Conservation (phyloP, 495 filamentous ascomycete species). For the Trichocladium antarcticum region DNA sequence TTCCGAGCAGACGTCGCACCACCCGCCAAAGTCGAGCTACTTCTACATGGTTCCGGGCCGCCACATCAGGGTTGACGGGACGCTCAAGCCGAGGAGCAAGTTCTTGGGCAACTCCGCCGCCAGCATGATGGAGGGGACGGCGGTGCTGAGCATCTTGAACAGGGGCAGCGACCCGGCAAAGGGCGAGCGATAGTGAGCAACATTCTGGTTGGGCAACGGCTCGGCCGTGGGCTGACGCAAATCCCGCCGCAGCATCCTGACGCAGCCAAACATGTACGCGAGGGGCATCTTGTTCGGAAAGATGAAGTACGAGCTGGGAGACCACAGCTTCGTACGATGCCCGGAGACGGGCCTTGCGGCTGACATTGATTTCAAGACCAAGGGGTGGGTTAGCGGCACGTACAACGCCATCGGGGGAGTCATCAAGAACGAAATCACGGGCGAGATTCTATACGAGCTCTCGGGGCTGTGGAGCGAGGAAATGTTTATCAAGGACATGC, state of each 20-base stretch:
- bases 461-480: constrained; percentile 90
- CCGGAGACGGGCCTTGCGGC: constrained; percentile 76
- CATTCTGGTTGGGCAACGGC: background rate
- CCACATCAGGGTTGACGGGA: constrained; percentile 89
- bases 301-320: constrained; percentile 98
- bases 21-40: constrained; percentile 96
- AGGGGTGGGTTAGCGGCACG: constrained; percentile 91
- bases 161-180: constrained; percentile 51
- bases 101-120: constrained; percentile 96
- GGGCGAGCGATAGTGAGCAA: constrained; percentile 77
- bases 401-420: constrained; percentile 92
- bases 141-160: constrained; percentile 75
- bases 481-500: constrained; percentile 76
- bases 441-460: constrained; percentile 77
- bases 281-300: constrained; percentile 95
- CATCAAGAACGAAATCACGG: constrained; percentile 82
- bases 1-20: constrained; percentile 86
- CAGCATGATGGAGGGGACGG: constrained; percentile 95
- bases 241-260: constrained; percentile 57
- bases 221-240: constrained; percentile 1
- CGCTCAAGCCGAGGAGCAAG: constrained; percentile 88
- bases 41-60: constrained; percentile 98
- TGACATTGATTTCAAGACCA: constrained; percentile 97
- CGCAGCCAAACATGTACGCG: constrained; percentile 99
- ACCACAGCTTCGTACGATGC: constrained; percentile 90